Percentiles rank a stretch among this genome's conserved stretches.
phyloP scores from a whole-genome alignment of 805 yeast genomes.

The Pichia heedii region DNA sequence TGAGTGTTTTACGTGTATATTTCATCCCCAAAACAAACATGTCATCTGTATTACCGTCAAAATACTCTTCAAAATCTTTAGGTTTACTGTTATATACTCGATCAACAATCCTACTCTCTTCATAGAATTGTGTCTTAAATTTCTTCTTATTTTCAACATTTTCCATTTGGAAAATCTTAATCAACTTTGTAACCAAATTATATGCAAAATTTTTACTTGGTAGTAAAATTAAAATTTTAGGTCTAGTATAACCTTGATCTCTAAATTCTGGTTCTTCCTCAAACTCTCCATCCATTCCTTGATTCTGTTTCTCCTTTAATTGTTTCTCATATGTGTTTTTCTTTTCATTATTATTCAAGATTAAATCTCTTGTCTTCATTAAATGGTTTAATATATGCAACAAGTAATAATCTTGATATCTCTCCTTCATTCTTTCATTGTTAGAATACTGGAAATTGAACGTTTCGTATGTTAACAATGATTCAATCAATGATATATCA shows the following conservation, averaged over 20 bases:
- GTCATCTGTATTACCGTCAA: slow-evolving; percentile 87
- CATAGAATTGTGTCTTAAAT: slow-evolving; percentile 61
- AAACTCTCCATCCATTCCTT: slow-evolving; percentile 12
- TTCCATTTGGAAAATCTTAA: slow-evolving; percentile 53
- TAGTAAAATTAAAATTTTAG: slow-evolving; percentile 71
- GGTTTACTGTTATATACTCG: slow-evolving; percentile 50
- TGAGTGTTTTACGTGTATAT: slow-evolving; percentile 79
- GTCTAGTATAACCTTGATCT: slow-evolving; percentile 94
- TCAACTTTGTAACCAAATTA: slow-evolving; percentile 54
- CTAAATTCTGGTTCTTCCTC: slow-evolving; percentile 50
- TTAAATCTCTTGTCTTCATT: slow-evolving; percentile 77
- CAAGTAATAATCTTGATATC: slow-evolving; percentile 52
- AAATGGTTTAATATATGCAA: slow-evolving; percentile 78
- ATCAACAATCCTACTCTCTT: slow-evolving; percentile 27
- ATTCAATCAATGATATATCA: slow-evolving; percentile 48
- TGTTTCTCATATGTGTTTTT: slow-evolving; percentile 31
- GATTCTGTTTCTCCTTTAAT: slow-evolving; percentile 32
- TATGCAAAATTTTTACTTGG: slow-evolving; percentile 81
- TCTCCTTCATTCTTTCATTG: slow-evolving; percentile 28
- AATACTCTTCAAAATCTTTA: slow-evolving; percentile 67
- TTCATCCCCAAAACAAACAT: slow-evolving; percentile 87
- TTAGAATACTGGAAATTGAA: slow-evolving; percentile 45
- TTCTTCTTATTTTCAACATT: slow-evolving; percentile 77
- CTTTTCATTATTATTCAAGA: slow-evolving; percentile 66
- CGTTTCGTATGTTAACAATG: slow-evolving; percentile 69